These are phyloP conservation scores for Pseudopyricularia cyperi DNA, from an alignment of 2,329 filamentous ascomycete species.

Conservation along the genomic window DNA sequence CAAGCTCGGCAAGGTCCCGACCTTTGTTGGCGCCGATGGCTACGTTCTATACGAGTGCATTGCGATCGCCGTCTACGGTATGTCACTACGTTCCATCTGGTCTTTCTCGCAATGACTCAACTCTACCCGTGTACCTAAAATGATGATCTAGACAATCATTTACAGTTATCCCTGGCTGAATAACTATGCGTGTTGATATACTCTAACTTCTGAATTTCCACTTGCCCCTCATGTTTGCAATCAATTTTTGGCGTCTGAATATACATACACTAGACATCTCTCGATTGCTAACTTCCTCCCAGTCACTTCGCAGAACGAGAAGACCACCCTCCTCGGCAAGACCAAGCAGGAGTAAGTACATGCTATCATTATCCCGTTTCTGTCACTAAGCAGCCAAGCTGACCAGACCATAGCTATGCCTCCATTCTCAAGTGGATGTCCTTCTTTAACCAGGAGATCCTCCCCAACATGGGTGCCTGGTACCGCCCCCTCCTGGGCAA, in stretches of 20 bases:
- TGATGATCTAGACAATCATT: slow-evolving; percentile 67
- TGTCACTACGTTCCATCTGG: slow-evolving; percentile 29
- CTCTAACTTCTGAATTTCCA: slow-evolving; percentile 65
- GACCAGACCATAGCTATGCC: slow-evolving; percentile 49
- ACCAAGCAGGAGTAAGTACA: slow-evolving; percentile 88
- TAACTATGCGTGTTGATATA: slow-evolving; percentile 64
- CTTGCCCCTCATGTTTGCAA: slow-evolving; percentile 7
- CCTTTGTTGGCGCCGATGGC: slow-evolving; percentile 86
- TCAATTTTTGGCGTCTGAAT: too few relatives aligned
- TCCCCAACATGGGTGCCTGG: slow-evolving; percentile 62
- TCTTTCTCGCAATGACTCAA: slow-evolving; percentile 9
- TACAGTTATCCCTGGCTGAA: slow-evolving; percentile 99
- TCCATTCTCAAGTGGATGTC: slow-evolving; percentile 98
- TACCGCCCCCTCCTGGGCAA: slow-evolving; percentile 75
- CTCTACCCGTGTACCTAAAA: slow-evolving; percentile 8
- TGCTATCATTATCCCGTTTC: too few relatives aligned
- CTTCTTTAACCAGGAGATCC: slow-evolving; percentile 82
- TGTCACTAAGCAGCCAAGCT: neutral
- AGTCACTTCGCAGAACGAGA: slow-evolving; percentile 99
- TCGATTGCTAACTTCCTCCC: slow-evolving; percentile 7
- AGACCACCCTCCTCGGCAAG: slow-evolving; percentile 97
- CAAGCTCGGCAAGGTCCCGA: slow-evolving; percentile 81
- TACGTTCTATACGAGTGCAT: slow-evolving; percentile 81
- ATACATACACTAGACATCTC: neutral
- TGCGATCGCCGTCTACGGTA: slow-evolving; percentile 96